These are phyloP conservation scores for Phytophthora pisi DNA, from an alignment of 352 stramenopile genomes.

Conservation along the genomic window DNA sequence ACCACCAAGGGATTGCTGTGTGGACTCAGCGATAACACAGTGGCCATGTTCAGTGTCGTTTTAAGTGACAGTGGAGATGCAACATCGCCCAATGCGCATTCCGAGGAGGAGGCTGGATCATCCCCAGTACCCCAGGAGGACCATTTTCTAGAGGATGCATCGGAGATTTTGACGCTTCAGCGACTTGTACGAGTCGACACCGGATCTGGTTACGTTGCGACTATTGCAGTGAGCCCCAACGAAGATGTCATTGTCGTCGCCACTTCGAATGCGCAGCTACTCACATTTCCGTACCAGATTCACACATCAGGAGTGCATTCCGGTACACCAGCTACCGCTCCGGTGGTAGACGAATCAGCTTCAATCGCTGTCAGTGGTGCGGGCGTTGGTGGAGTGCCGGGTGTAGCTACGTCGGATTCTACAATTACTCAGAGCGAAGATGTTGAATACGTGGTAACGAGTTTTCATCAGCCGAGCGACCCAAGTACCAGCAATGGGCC, in stretches of 20 bases:
- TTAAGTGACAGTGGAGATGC: conserved; percentile 23
- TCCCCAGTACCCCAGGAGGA: conserved; percentile 20
- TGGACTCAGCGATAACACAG: conserved; percentile 66
- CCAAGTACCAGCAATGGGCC: conserved; percentile 23
- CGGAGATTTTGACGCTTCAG: conserved; percentile 59
- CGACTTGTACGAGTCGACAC: conserved; percentile 68
- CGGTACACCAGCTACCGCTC: conserved; percentile 8
- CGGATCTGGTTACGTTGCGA: conserved; percentile 43
- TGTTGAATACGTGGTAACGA: conserved; percentile 70
- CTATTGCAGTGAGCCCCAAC: conserved; percentile 75
- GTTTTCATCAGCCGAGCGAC: conserved; percentile 78
- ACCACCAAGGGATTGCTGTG: conserved; percentile 84
- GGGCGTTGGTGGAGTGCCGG: not conserved
- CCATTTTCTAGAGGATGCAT: conserved; percentile 27
- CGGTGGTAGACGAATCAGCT: conserved; percentile 28
- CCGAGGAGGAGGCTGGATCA: conserved; percentile 16
- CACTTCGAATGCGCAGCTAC: conserved; percentile 64
- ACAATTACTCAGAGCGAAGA: conserved; percentile 57
- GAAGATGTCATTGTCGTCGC: conserved; percentile 76
- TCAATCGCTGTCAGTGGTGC: conserved; percentile 14
- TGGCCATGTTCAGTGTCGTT: conserved; percentile 72
- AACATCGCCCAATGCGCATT: conserved; percentile 36
- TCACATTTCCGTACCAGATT: conserved; percentile 78
- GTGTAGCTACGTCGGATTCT: conserved; percentile 5
- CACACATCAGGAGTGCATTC: conserved; percentile 34